Evolutionary conservation across 1,284 basidiomycete genomes (phyloP), one percentile per base, ranked within the genome.

Genomic region (Irpex sp.): DNA sequence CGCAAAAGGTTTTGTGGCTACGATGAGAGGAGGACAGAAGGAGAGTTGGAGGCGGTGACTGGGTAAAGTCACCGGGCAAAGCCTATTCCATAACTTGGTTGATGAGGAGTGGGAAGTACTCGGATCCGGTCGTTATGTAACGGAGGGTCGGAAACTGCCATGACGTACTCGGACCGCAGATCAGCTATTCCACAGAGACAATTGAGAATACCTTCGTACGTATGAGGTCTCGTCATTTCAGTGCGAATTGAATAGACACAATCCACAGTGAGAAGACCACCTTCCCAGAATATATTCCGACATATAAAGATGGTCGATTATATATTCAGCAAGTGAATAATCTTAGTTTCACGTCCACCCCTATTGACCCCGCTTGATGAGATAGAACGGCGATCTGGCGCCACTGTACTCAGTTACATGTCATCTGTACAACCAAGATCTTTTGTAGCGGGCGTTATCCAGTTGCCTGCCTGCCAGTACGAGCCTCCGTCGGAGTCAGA

Each of bases 51-150:
- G 52, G 52, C 52, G 14, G 52, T 54, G 52, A 36, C 52, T 35
- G 19, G 21, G 28, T 35, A 36, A 54, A 36, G 33, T 54, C 52
- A 35, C 12, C 52, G 21, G 52, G 12, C 33, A 35, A n/a, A n/a
- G 52, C 52, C 52, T 54, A n/a, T 54, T 18, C 28, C 14, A 54
- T 36, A 28, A 54, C 18, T 28, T 51, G 49, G 14, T 28, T 19
- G n/a, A 21, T 52, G 49, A 45, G 42, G 12, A 21, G 52, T 33
- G 52, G 52, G 52, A 54, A 54, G 52, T 54, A 54, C 52, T 54
- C 52, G 52, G 52, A 54, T 54, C 52, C 52, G 52, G 52, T 54
- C 35, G 52, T 54, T 21, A 54, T 21, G 52, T 54, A 54, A 36
- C 52, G 52, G 52, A 21, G 16, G 18, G 52, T 54, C 52, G 52